These are phyloP conservation scores for Hericium coralloides DNA, from an alignment of 768 basidiomycete genomes.

Conservation along the genomic window DNA sequence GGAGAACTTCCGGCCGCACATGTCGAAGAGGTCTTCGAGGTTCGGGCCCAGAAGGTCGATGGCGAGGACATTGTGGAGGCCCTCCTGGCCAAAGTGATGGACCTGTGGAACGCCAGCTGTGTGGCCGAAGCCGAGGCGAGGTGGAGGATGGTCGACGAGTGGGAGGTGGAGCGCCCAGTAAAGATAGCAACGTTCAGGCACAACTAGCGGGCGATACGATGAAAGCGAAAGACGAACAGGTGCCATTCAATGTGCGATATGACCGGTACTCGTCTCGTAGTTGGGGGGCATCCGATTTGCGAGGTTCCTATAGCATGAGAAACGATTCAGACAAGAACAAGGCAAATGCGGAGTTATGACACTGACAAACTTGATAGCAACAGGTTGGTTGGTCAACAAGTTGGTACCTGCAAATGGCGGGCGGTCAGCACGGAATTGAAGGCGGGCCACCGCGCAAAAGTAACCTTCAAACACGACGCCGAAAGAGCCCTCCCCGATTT, in stretches of 20 bases:
- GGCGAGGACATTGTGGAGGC: constrained; percentile 91
- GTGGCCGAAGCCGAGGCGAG: background rate
- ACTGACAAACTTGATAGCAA: constrained; percentile 96
- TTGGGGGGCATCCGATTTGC: constrained; percentile 98
- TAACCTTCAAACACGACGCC: constrained; percentile 94
- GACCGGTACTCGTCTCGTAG: constrained; percentile 95
- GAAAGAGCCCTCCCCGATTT: constrained; percentile 99
- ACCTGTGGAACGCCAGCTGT: constrained; percentile 95
- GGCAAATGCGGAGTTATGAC: background rate
- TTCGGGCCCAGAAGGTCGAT: constrained; percentile 97
- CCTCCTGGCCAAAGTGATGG: constrained; percentile 98
- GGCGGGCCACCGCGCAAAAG: background rate
- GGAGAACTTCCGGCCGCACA: constrained; percentile 96
- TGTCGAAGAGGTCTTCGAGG: constrained; percentile 95
- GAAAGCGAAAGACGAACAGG: constrained; percentile 45
- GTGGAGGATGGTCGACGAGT: background rate
- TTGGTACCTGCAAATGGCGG: constrained; percentile 56
- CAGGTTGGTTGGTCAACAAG: constrained; percentile 74
- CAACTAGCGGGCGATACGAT: constrained; percentile 1
- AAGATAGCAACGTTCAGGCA: background rate
- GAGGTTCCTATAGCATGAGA: constrained; percentile 56
- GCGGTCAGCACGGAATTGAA: background rate
- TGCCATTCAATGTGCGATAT: constrained; percentile 89
- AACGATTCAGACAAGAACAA: constrained; percentile 8
- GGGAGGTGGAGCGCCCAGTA: background rate